Base-by-base conservation (phyloP, 2,329 filamentous ascomycete species). In the Pseudogymnoascus sp. region DNA sequence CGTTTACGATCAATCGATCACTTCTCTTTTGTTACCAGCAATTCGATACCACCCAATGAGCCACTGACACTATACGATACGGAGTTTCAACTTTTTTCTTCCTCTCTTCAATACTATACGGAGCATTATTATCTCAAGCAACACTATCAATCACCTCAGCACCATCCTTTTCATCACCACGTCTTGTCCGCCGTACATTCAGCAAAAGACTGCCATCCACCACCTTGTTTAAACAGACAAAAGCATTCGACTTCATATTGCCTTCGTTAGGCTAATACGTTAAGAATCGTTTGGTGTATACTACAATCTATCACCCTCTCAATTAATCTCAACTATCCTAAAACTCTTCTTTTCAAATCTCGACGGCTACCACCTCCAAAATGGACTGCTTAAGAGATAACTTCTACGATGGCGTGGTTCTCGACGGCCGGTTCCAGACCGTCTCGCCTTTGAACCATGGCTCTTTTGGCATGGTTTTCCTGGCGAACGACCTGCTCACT, bases 391-490 rank as follows among this genome's bases (percentile, higher is more conserved):
- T 96, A 82, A 87, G 88, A 79, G 86, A 92, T 78, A 84, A 87
- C 73, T 95, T 96, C 78, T 81, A 86, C 73, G 82, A 86, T 77
- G 91, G 89, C 76, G 85, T 89, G 77, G 79, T 96, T 74, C 87
- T 96, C 74, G 87, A 90, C 75, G 92, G 91, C 76, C 93, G 95
- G 69, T 99, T 95, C 77, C 83, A 90, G 78, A 96, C 93, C 63
- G 83, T 97, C 73, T 90, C 93, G 69, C 93, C 95, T 64, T 89
- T 99, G 79, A 99, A 99, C 75, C 92, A 97, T 83, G 95, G 95
- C 70, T 98, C 95, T 63, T 99, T 98, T 74, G 95, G 95, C 74
- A 96, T 98, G 91, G 95, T 99, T 71, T 97, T 97, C 78, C 88
- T 92, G 78, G 95, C 93, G 65, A 89, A 84, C 75, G 92, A 99